These are phyloP conservation scores for Calonectria fujianensis DNA, from an alignment of 2,329 filamentous ascomycete species.

Conservation along the genomic window DNA sequence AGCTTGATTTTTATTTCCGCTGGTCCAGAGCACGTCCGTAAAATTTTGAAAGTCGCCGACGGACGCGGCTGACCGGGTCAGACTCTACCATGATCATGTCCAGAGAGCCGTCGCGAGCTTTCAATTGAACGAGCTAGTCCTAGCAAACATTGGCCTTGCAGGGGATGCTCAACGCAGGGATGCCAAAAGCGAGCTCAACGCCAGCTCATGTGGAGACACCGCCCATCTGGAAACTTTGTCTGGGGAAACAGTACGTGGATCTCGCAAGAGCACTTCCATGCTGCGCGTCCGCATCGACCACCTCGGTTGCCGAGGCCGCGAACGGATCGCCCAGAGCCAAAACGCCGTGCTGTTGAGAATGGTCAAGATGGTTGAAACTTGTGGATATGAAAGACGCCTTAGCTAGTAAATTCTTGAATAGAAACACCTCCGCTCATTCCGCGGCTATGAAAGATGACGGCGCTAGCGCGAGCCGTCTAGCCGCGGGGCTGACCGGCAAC, in stretches of 20 bases:
- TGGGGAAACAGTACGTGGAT: constrained; percentile 6
- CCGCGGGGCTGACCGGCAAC: neutral
- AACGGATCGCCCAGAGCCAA: neutral
- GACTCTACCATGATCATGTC: neutral
- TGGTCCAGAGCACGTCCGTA: too few species aligned
- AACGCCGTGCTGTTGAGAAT: neutral
- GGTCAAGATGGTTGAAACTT: too few species aligned
- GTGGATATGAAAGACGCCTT: neutral
- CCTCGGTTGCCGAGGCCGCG: constrained; percentile 2
- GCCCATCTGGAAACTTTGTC: neutral
- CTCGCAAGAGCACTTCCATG: neutral
- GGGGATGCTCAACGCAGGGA: neutral
- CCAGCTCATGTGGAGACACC: neutral
- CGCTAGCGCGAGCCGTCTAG: neutral
- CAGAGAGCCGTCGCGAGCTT: neutral
- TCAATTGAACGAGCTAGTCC: neutral
- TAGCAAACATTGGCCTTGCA: neutral
- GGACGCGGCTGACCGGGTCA: neutral
- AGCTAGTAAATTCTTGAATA: neutral
- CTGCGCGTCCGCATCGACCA: neutral
- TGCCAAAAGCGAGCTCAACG: neutral
- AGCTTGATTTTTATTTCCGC: neutral
- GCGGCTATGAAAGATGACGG: neutral
- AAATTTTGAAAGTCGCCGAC: neutral
- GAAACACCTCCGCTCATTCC: neutral